Percentiles rank a stretch among this genome's conserved stretches.
Conservation (phyloP, 2,329 filamentous ascomycete genomes). For the Coniochaeta prunicola region DNA sequence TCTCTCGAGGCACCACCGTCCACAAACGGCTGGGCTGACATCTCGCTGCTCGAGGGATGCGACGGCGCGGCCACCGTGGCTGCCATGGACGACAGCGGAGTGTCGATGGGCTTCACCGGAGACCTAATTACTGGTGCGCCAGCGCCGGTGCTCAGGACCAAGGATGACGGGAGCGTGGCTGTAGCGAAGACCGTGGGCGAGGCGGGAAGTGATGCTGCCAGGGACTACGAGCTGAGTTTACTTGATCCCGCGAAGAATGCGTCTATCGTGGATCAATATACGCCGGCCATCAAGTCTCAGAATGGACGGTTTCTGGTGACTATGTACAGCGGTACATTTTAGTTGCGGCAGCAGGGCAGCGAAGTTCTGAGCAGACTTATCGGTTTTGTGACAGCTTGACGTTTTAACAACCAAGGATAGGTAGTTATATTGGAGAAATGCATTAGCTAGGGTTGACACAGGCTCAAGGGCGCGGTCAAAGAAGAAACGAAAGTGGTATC, state of each 20-base stretch:
- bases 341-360: not conserved
- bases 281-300: conserved; percentile 7
- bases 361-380: not conserved
- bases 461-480: not conserved
- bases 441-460: not conserved
- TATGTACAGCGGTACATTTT: conserved; percentile 8
- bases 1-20: conserved; percentile 7
- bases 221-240: conserved; percentile 9
- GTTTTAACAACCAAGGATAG: too few species aligned
- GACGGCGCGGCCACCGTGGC: conserved; percentile 15
- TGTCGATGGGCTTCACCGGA: conserved; percentile 9
- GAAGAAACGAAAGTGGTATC: not conserved
- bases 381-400: too few species aligned
- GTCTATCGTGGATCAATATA: conserved; percentile 8
- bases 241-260: conserved; percentile 7
- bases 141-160: conserved; percentile 8
- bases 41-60: conserved; percentile 18
- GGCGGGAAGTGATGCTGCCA: conserved; percentile 14
- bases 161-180: conserved; percentile 7
- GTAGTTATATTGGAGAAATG: too few species aligned
- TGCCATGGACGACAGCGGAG: conserved; percentile 12
- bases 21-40: conserved; percentile 12
- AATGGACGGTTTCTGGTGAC: conserved; percentile 10
- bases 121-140: conserved; percentile 15
- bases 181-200: conserved; percentile 10